Base-by-base conservation (phyloP, 140 eudicot species). In the Stevia rebaudiana region DNA sequence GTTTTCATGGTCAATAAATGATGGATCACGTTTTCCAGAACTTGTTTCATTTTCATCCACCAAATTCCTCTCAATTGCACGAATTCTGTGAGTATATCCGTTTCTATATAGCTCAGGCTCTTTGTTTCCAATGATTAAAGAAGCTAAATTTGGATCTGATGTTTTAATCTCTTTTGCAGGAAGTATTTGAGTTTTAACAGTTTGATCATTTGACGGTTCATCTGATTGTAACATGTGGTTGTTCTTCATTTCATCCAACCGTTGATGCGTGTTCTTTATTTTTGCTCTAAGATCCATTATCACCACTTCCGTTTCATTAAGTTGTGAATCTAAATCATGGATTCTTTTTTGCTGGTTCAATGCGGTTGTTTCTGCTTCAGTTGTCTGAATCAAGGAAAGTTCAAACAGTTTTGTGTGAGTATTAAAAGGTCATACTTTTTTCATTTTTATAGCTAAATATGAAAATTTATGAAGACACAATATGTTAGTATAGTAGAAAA, bases 301-400 rank as follows among this genome's bases (percentile, higher is more conserved):
- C 64, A 82, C 74, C 13, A 68, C 84, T 76, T 90, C 95, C 23
- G 94, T 76, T 86, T 82, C 94, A 61, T 80, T 73, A 40, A 86
- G 94, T 71, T 82, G 88, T 2, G 84, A 74, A 67, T 90, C 97
- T 46, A 90, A 74, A 78, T 90, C 97, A 50, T 78, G 63, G 57
- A 82, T 79, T 68, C 65, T 78, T 51, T 36, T 78, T 53, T 81
- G 77, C 61, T 80, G 86, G 60, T 55, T 67, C 68, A 42, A 19
- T 3, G 82, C 47, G 56, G 77, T 61, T 8, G 55, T 68, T 71
- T 82, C 80, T 19, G 85, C 83, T 74, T 84, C 94, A 80, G 61
- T 68, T 19, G 65, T 63, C 97, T 86, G 79, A 25, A 82, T 41
- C 70, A 55, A 55, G 22, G 12, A 33, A 62, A 39, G 15, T 53